Percentiles rank a stretch among this genome's conserved stretches.
Evolutionary conservation across 1,284 basidiomycete genomes (phyloP).

Genomic region (Pyrrhoderma noxium): DNA sequence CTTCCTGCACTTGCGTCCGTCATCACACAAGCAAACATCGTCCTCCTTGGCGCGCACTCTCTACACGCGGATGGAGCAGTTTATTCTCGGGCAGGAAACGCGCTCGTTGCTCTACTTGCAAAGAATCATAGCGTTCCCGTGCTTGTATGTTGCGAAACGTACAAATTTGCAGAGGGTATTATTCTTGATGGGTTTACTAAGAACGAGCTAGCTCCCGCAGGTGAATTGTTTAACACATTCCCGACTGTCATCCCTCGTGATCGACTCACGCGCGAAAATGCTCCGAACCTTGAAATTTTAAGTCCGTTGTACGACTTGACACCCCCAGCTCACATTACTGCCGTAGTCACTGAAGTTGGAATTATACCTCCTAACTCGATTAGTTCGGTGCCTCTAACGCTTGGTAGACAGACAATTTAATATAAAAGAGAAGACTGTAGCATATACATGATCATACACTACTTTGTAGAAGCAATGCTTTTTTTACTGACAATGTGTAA

Average conservation of each 20-base stretch:
- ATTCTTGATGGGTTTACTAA: constrained; percentile 93
- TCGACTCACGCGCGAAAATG: constrained; percentile 29
- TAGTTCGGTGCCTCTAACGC: constrained; percentile 69
- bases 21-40: constrained; percentile 70
- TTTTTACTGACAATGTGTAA: too few relatives aligned
- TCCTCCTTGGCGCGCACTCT: constrained; percentile 90
- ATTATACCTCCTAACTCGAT: constrained; percentile 84
- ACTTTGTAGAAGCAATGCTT: too few relatives aligned
- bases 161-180: constrained; percentile 94
- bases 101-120: constrained; percentile 94
- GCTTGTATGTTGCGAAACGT: constrained; percentile 96
- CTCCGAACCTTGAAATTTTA: constrained; percentile 53
- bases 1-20: constrained; percentile 84
- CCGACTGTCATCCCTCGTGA: constrained; percentile 33
- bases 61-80: constrained; percentile 93
- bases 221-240: constrained; percentile 31
- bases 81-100: constrained; percentile 91
- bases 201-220: constrained; percentile 69
- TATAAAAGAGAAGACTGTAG: too few relatives aligned
- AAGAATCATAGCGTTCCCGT: constrained; percentile 87
- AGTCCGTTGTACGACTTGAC: constrained; percentile 90
- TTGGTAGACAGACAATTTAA: constrained; percentile 37
- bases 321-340: constrained; percentile 83
- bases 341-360: constrained; percentile 93
- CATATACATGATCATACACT: too few relatives aligned